These are phyloP conservation scores for Fusarium burgessii DNA, from an alignment of 2,329 filamentous ascomycete species.

Conservation along the genomic window DNA sequence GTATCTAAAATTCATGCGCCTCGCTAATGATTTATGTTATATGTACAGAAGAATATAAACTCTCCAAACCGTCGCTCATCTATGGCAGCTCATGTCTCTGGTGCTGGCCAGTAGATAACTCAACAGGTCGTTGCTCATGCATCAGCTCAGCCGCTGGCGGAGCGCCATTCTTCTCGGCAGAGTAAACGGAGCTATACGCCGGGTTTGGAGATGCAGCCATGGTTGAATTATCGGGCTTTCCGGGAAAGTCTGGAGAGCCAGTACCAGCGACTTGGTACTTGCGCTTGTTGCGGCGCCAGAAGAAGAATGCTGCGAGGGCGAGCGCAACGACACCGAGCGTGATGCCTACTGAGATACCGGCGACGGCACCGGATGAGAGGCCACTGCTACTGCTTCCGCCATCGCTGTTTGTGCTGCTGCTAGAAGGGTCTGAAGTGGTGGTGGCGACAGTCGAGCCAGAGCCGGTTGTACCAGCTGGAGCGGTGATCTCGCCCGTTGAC, in stretches of 20 bases:
- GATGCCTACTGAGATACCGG: constrained; percentile 9
- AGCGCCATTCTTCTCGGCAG: neutral
- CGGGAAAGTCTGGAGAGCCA: neutral
- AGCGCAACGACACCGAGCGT: constrained; percentile 19
- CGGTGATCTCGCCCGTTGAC: neutral
- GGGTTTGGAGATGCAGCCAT: neutral
- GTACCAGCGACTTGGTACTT: neutral
- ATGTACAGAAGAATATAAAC: neutral
- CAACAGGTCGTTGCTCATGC: constrained; percentile 1
- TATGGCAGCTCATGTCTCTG: constrained; percentile 22
- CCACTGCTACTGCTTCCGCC: neutral
- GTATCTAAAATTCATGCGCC: neutral
- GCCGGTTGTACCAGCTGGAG: neutral
- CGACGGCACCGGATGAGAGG: constrained; percentile 23
- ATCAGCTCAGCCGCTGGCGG: neutral
- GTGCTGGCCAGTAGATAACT: neutral
- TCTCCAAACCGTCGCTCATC: neutral
- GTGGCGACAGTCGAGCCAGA: neutral
- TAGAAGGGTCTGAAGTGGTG: neutral
- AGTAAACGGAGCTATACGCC: neutral
- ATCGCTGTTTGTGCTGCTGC: neutral
- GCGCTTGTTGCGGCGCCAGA: constrained; percentile 26
- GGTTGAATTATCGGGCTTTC: neutral
- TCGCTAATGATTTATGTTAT: neutral
- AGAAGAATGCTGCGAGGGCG: constrained; percentile 10